A percentile compares a stretch with the other conserved stretches of the same genome.
Conservation (phyloP, 2,329 filamentous ascomycete species). For the Metarhizium rileyi region DNA sequence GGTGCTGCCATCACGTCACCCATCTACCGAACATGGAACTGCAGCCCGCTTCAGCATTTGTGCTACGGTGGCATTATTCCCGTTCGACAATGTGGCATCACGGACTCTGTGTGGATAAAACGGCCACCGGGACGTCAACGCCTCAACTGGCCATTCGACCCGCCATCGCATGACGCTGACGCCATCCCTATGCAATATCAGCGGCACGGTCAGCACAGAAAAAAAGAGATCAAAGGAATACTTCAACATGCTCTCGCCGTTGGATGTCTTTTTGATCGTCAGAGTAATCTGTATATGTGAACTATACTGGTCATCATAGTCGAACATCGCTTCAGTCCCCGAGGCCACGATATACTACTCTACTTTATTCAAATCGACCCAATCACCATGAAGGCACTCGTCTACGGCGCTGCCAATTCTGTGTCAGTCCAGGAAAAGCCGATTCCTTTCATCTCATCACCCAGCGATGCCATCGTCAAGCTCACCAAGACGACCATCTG, state of each 20-base stretch:
- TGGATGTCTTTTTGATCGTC: background rate
- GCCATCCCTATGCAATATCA: background rate
- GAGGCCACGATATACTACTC: background rate
- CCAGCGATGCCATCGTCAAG: conserved; percentile 40
- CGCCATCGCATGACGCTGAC: background rate
- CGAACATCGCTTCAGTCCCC: background rate
- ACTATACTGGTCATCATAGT: background rate
- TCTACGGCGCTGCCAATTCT: conserved; percentile 26
- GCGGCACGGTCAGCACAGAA: background rate
- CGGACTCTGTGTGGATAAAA: background rate
- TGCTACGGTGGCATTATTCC: background rate
- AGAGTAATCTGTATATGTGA: background rate
- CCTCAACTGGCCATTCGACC: background rate
- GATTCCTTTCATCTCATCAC: conserved; percentile 27
- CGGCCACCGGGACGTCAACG: background rate
- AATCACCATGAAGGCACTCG: conserved; percentile 34
- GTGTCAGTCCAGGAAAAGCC: conserved; percentile 31
- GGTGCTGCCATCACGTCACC: background rate
- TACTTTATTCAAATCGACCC: background rate
- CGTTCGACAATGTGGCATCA: background rate
- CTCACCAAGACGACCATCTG: conserved; percentile 40
- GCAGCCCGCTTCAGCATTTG: background rate
- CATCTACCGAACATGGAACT: background rate
- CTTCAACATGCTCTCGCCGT: background rate
- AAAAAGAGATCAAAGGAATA: background rate